Conservation (phyloP, 305 asterid species). For the Rubia balearica region DNA sequence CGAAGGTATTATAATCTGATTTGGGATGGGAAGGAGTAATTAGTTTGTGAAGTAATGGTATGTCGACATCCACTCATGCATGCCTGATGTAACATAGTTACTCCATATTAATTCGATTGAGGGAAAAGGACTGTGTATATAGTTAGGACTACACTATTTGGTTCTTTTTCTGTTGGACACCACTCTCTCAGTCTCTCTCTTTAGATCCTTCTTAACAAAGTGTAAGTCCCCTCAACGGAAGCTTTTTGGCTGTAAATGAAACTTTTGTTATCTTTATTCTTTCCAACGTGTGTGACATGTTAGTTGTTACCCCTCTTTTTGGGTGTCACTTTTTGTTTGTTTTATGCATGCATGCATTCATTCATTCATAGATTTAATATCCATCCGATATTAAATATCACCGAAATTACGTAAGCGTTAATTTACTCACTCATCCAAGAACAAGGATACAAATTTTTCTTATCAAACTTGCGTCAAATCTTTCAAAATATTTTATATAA, state of each 20-base stretch:
- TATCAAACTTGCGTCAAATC: background rate
- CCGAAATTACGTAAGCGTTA: background rate
- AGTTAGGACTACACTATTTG: background rate
- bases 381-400: background rate
- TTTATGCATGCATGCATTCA: constrained; percentile 23
- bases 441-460: constrained; percentile 9
- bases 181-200: constrained; percentile 8
- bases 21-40: too few species aligned
- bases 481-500: background rate
- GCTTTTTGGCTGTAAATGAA: constrained; percentile 28
- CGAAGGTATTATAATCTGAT: too few species aligned
- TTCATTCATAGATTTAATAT: constrained; percentile 14
- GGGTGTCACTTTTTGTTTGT: constrained; percentile 39
- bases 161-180: background rate
- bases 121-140: background rate
- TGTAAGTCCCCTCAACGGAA: constrained; percentile 24
- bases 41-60: too few species aligned
- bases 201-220: constrained; percentile 29
- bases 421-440: background rate
- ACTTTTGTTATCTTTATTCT: constrained; percentile 31
- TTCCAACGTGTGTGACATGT: constrained; percentile 33
- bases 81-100: constrained; percentile 3
- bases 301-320: constrained; percentile 27
- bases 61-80: background rate
- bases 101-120: background rate